Conservation (phyloP, 331 rosid species). For the Pyracantha coccinea region DNA sequence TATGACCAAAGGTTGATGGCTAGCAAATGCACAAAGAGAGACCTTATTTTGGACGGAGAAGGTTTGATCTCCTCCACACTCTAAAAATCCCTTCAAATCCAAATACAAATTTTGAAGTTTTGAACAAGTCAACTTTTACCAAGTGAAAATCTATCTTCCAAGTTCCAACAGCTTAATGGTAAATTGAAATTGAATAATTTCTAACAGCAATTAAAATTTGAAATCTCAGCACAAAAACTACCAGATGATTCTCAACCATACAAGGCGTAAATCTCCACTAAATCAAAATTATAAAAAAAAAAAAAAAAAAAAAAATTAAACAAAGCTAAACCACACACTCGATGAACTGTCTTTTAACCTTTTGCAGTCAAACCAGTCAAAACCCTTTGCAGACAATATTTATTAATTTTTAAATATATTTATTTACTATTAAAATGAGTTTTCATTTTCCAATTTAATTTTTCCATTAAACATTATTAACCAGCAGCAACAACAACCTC, state of each 20-base stretch:
- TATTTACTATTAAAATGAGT: not conserved
- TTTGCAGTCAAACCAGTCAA: slow-evolving; percentile 9
- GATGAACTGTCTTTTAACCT: not conserved
- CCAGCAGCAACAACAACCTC: not conserved
- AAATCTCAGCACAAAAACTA: not conserved
- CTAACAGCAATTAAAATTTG: not conserved
- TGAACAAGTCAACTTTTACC: not conserved
- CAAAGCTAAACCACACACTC: not conserved
- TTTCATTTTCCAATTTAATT: slow-evolving; percentile 1
- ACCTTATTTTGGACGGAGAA: no score
- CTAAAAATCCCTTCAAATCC: not conserved
- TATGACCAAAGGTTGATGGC: no score
- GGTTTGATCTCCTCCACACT: no score
- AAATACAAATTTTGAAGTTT: not conserved
- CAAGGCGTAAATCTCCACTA: not conserved
- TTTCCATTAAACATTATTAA: not conserved
- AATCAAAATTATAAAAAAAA: not conserved
- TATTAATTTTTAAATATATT: not conserved
- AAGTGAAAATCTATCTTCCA: not conserved
- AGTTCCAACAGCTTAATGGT: not conserved
- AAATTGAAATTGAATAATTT: not conserved
- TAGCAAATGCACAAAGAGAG: no score
- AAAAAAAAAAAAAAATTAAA: not conserved
- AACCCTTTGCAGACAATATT: not conserved
- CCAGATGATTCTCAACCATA: not conserved